Evolutionary conservation across 2,329 filamentous ascomycete genomes (phyloP), one percentile per base, ranked within the genome.

Genomic region (Apiospora arundinis): DNA sequence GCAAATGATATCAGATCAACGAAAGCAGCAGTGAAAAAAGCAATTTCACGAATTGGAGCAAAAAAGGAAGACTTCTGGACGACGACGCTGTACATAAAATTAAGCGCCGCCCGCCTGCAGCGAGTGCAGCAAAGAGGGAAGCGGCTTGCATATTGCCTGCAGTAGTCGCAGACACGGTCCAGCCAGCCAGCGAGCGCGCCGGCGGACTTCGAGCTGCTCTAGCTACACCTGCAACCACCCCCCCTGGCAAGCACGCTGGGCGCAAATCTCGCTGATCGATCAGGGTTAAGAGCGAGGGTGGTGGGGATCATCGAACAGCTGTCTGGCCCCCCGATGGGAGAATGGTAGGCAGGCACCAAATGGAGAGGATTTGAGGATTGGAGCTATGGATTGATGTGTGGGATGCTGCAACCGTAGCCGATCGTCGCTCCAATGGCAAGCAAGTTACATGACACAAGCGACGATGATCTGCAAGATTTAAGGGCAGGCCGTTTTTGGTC

Each of bases 41-140:
- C 52, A 60, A 42, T 42, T 42, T 42, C 12, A 11, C 40, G 40
- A 60, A 60, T 60, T 60, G 52, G 56, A 40, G 32, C 18, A 63
- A 28, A n/a, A 5, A 18, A 60, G 3, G 56, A 63, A 9, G 28
- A n/a, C 28, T 60, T 60, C 52, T 60, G 32, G 56, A 56, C 56
- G 21, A 48, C 45, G 45, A n/a, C 45, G 21, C 52, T 11, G 40
- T 44, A 44, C 52, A 37, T 63, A 8, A 63, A 63, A 63, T 63
- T 63, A 63, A 63, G 56, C 56, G 56, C 56, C 56, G 56, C 56
- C 56, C 56, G 56, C 56, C 56, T 63, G 56, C 56, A 63, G 56
- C 56, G 32, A 32, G 32, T 32, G 32, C 32, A 32, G 32, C 32
- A 32, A 40, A 37, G 42, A 63, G 56, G 56, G 56, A 40, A 63